These are phyloP conservation scores for Fusarium brachygibbosum DNA, from an alignment of 2,329 filamentous ascomycete genomes.

Conservation along the genomic window DNA sequence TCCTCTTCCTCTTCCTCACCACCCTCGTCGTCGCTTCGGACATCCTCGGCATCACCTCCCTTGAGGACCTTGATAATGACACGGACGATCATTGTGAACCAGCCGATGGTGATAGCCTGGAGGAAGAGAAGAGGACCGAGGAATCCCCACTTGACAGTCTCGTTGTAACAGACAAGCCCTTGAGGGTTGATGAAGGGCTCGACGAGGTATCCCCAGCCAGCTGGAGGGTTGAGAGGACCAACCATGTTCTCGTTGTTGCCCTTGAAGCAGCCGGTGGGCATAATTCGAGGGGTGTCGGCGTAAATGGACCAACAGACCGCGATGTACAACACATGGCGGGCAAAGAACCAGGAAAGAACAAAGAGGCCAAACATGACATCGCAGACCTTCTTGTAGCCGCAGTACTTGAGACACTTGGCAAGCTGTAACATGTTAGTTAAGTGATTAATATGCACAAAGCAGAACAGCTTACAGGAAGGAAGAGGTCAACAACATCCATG, in stretches of 20 bases:
- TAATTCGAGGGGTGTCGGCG: constrained; percentile 36
- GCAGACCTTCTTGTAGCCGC: constrained; percentile 80
- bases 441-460: constrained; percentile 75
- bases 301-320: constrained; percentile 80
- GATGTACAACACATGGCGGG: constrained; percentile 85
- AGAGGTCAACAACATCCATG: constrained; percentile 93
- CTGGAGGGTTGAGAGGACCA: constrained; percentile 65
- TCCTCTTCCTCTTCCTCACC: constrained; percentile 75
- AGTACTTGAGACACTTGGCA: constrained; percentile 94
- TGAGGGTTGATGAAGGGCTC: constrained; percentile 80
- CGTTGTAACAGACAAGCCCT: constrained; percentile 84
- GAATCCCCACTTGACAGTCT: constrained; percentile 81
- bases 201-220: constrained; percentile 72
- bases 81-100: constrained; percentile 90
- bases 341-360: constrained; percentile 85
- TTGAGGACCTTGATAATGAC: constrained; percentile 85
- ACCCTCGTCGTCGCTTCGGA: constrained; percentile 82
- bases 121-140: constrained; percentile 81
- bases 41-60: constrained; percentile 84
- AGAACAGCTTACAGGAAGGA: constrained; percentile 86
- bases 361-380: constrained; percentile 89
- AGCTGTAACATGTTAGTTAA: constrained; percentile 75
- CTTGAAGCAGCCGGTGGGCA: constrained; percentile 77
- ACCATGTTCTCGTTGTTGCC: constrained; percentile 68
- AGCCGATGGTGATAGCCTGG: constrained; percentile 83